Percentiles rank a stretch among this genome's conserved stretches.
Evolutionary conservation across 1,284 basidiomycete genomes (phyloP).

Genomic region (Sparassis latifolia): DNA sequence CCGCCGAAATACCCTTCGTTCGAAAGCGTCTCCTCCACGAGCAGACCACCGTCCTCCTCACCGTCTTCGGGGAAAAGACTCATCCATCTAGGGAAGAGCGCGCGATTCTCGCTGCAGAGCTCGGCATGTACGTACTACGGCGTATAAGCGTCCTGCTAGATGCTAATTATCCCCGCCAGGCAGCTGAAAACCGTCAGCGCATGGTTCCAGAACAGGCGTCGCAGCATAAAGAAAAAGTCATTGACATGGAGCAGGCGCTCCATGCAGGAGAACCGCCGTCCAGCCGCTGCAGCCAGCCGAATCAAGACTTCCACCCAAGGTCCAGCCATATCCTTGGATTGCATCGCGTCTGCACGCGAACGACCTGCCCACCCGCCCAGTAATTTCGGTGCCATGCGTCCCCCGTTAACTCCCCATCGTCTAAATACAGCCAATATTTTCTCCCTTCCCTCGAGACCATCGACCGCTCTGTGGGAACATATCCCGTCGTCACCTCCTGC

Average conservation of each 20-base stretch:
- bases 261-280: conserved; percentile 23
- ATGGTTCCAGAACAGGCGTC: conserved; percentile 48
- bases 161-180: conserved; percentile 18
- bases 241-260: conserved; percentile 21
- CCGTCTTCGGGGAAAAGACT: conserved; percentile 31
- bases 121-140: conserved; percentile 31
- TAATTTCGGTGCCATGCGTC: conserved; percentile 7
- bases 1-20: conserved; percentile 10
- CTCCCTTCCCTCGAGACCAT: neutral
- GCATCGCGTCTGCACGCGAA: conserved; percentile 33
- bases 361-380: conserved; percentile 16
- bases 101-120: conserved; percentile 32
- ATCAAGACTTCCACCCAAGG: conserved; percentile 9
- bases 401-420: conserved; percentile 25
- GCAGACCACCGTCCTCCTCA: conserved; percentile 34
- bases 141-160: neutral
- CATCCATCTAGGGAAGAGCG: conserved; percentile 42
- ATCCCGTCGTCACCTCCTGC: conserved; percentile 36
- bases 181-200: conserved; percentile 43
- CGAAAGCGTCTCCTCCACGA: conserved; percentile 27
- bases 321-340: conserved; percentile 33
- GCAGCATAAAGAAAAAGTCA: conserved; percentile 34
- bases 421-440: neutral
- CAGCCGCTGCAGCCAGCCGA: conserved; percentile 10
- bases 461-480: conserved; percentile 31